Evolutionary conservation across 1,284 basidiomycete genomes (phyloP).

Genomic region (Apiotrichum gracile): DNA sequence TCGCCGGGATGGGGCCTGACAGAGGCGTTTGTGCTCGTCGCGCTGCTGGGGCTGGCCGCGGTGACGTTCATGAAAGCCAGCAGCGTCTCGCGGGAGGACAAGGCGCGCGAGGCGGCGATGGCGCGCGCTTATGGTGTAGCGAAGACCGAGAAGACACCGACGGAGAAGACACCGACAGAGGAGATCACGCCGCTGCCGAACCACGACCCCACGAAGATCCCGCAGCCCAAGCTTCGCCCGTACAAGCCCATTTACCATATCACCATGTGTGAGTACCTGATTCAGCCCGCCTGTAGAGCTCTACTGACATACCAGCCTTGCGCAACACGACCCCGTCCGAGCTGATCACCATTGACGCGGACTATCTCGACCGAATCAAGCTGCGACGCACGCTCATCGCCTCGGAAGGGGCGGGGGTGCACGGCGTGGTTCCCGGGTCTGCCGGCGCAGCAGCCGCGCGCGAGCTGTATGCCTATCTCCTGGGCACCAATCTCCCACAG

Average conservation of each 20-base stretch:
- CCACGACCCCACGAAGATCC: background rate
- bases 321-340: slow-evolving; percentile 5
- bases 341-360: slow-evolving; percentile 11
- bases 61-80: no score
- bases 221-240: slow-evolving; percentile 1
- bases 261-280: slow-evolving; percentile 9
- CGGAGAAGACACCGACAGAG: background rate
- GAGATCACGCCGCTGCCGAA: background rate
- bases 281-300: background rate
- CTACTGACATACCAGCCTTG: slow-evolving; percentile 4
- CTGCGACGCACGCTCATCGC: slow-evolving; percentile 2
- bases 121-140: no score
- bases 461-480: slow-evolving; percentile 8
- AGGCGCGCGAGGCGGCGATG: no score
- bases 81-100: no score
- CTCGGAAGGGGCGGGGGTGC: background rate
- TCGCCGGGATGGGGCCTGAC: no score
- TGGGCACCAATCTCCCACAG: slow-evolving; percentile 2
- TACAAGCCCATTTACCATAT: slow-evolving; percentile 18
- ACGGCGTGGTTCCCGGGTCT: slow-evolving; percentile 7
- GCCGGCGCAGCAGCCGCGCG: slow-evolving; percentile 6
- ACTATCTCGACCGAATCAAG: slow-evolving; percentile 3
- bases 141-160: background rate
- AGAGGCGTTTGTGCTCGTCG: no score
- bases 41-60: no score